Conservation (phyloP, 2,329 filamentous ascomycete species). For the Aulographum hederae region DNA sequence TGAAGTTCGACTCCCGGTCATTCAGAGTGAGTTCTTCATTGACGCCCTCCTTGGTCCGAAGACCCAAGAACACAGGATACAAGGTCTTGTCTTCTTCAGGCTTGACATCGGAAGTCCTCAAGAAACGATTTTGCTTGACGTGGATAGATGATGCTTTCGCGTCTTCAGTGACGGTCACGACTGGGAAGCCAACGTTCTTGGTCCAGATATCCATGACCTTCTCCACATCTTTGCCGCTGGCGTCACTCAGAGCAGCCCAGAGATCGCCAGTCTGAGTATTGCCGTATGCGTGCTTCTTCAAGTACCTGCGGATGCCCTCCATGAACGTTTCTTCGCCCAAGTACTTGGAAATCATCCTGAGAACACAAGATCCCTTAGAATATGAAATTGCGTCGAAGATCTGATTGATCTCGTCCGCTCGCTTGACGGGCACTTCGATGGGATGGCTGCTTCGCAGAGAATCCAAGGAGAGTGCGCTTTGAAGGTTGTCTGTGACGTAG, state of each 20-base stretch:
- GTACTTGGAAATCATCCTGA: constrained; percentile 94
- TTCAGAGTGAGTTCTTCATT: constrained; percentile 57
- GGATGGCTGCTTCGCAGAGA: constrained; percentile 88
- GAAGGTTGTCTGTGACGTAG: constrained; percentile 84
- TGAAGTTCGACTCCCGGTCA: constrained; percentile 58
- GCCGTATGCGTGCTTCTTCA: constrained; percentile 92
- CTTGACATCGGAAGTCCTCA: constrained; percentile 82
- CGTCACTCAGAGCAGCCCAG: constrained; percentile 73
- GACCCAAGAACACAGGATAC: constrained; percentile 75
- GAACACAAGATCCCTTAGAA: constrained; percentile 86
- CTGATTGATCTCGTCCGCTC: constrained; percentile 90
- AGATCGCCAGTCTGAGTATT: constrained; percentile 86
- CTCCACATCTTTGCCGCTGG: constrained; percentile 79
- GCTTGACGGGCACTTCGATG: constrained; percentile 90
- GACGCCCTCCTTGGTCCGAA: constrained; percentile 69
- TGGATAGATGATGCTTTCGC: constrained; percentile 53
- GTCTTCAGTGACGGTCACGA: constrained; percentile 70
- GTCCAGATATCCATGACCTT: constrained; percentile 94
- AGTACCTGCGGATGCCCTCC: constrained; percentile 74
- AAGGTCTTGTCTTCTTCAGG: constrained; percentile 79
- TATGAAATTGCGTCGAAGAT: constrained; percentile 98
- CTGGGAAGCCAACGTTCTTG: constrained; percentile 86
- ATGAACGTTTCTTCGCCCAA: constrained; percentile 85
- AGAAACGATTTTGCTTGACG: constrained; percentile 87
- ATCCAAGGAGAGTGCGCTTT: constrained; percentile 73